Percentiles rank a stretch among this genome's conserved stretches.
These are phyloP conservation scores for Crithidia brevicula DNA, from an alignment of 208 protist genomes.

Conservation along the genomic window DNA sequence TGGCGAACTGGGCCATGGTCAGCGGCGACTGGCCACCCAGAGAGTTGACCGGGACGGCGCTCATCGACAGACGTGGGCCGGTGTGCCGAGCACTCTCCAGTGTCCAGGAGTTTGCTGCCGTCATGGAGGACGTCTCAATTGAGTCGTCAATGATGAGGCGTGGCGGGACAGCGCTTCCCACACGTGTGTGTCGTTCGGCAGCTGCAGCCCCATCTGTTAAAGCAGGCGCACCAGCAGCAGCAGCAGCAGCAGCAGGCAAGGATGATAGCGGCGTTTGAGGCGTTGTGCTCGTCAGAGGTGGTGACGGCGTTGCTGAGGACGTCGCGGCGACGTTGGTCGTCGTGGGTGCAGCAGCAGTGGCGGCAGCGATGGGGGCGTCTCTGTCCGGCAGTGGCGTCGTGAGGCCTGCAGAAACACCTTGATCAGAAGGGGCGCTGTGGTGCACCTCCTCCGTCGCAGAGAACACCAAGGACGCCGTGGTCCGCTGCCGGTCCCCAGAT, in stretches of 20 bases:
- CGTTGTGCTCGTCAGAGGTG: no score
- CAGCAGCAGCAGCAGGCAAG: no score
- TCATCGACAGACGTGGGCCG: conserved; percentile 10
- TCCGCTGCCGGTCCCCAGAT: background rate
- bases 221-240: no score
- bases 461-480: background rate
- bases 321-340: no score
- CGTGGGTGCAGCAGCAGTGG: no score
- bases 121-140: conserved; percentile 2
- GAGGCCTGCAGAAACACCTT: no score
- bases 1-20: conserved; percentile 26
- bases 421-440: no score
- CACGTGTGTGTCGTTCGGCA: background rate
- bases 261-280: no score
- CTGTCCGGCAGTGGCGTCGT: no score
- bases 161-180: background rate
- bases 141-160: conserved; percentile 3
- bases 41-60: background rate
- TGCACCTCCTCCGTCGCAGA: background rate
- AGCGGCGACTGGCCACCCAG: conserved; percentile 2
- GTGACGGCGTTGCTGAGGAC: no score
- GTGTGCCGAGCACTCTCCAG: conserved; percentile 6
- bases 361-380: no score
- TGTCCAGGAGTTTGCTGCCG: conserved; percentile 1
- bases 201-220: background rate